Base-by-base conservation (phyloP, 2,329 filamentous ascomycete genomes). In the Akanthomyces dipterigenus region DNA sequence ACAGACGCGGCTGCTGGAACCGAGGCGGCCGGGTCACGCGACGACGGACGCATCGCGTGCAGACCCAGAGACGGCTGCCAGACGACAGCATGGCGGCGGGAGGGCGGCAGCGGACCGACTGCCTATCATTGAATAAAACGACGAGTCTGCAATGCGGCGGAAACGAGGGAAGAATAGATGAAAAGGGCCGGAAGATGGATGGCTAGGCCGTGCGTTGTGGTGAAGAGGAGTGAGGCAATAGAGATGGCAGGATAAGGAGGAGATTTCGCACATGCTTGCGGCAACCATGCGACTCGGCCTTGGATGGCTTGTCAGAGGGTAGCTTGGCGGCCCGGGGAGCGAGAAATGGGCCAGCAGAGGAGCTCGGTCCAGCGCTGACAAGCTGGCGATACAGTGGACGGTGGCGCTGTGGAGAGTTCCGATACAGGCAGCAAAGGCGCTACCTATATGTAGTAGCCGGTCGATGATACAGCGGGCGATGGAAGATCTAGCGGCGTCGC, bases 21-120 rank as follows among this genome's bases (percentile, higher is more conserved):
- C 62, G 66, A 60, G 67, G 63, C 63, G 68, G 68, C 67, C 67
- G 72, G 58, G 70, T 69, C 60, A 70, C 70, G 66, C 77, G 77
- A 60, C 58, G 57, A 66, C 72, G 74, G 64, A 84, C 76, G 73
- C 87, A 89, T 55, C 59, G 50, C 51, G 59, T 61, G 12, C 59
- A 61, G 51, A 61, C 51, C 59, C 59, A 61, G 51, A 62, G 46
- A 45, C 60, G 60, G 38, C 42, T 62, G 50, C 58, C 43, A 12
- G 53, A 56, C 11, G 60, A 53, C 60, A 62, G 53, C 60, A 62
- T 62, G 60, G 48, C 12, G 46, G 16, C 36, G 57, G 28, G 26
- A 20, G 38, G n/a, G 22, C 12, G 22, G 22, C 18, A 24, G 22
- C 12, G 5, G 26, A 22, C 18, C n/a, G 34, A 11, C 46, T 50